Evolutionary conservation across 139 green algal species (phyloP).

Genomic region (Chara braunii): DNA sequence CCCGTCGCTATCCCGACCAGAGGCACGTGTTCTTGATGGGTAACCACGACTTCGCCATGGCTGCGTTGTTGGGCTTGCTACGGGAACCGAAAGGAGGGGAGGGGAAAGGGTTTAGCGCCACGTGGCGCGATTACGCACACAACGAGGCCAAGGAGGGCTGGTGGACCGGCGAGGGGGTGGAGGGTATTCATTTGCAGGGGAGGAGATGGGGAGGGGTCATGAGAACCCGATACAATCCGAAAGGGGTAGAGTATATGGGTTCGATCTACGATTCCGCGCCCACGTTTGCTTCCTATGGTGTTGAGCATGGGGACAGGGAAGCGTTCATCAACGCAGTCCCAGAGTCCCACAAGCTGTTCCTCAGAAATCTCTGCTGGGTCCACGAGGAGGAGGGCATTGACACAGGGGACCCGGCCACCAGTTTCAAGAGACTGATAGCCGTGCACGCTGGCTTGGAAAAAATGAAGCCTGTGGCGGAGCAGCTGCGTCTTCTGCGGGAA

Average conservation of each 20-base stretch:
- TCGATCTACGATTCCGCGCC: slow-evolving; percentile 31
- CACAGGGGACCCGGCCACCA: slow-evolving; percentile 26
- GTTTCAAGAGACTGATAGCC: slow-evolving; percentile 32
- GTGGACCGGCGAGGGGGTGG: slow-evolving; percentile 14
- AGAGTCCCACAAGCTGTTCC: slow-evolving; percentile 40
- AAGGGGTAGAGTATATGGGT: background rate
- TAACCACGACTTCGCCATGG: slow-evolving; percentile 42
- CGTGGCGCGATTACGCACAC: slow-evolving; percentile 2
- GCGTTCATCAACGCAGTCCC: slow-evolving; percentile 24
- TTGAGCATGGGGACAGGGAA: slow-evolving; percentile 27
- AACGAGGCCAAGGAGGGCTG: slow-evolving; percentile 29
- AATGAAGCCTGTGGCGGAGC: background rate
- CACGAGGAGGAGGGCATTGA: slow-evolving; percentile 28
- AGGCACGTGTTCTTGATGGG: slow-evolving; percentile 36
- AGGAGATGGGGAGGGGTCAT: slow-evolving; percentile 32
- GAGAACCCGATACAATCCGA: slow-evolving; percentile 8
- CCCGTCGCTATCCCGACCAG: slow-evolving; percentile 10
- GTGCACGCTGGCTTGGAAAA: slow-evolving; percentile 39
- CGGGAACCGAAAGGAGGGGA: background rate
- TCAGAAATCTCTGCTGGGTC: slow-evolving; percentile 28
- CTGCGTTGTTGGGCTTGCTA: slow-evolving; percentile 13
- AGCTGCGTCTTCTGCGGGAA: background rate
- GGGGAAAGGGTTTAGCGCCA: slow-evolving; percentile 5
- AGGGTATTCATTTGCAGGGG: slow-evolving; percentile 23
- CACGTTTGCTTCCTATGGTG: slow-evolving; percentile 38